Base-by-base conservation (phyloP, 331 rosid species). In the Telfairia occidentalis region DNA sequence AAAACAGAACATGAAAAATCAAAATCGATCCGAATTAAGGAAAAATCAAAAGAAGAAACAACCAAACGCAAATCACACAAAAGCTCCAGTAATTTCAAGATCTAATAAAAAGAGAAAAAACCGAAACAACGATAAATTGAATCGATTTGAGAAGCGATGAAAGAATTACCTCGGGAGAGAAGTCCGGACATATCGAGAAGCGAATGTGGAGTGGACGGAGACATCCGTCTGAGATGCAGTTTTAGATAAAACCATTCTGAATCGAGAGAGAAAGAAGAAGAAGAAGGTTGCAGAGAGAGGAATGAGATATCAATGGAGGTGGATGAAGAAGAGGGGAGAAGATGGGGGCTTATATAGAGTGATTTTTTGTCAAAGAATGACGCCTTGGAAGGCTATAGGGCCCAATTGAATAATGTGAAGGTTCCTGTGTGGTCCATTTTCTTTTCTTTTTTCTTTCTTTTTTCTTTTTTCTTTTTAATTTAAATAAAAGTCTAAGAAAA, bases 171-270 rank as follows among this genome's bases (percentile, higher is more conserved):
- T 85, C 5, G 98, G 98, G 72, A 92, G 92, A 5, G 86, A 65
- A 37, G 89, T 87, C 16, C 98, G 78, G 43, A 92, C 98, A 45
- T 92, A 92, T 45, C 97, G 92, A 1, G 98, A 90, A 4, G 93
- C 97, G 49, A 92, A 92, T 23, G 96, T 92, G 4, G 97, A 90
- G 80, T 89, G 90, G 1, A 92, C 69, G 0, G 97, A 92, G 23
- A 75, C 90, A 35, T 90, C 93, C 3, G 84, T 35, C n/a, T 89
- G 75, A 9, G 92, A 87, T 2, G 83, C 30, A 0, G 96, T 60
- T 40, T 83, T 87, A 0, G 98, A 90, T 16, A 92, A 80, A 83
- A 86, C 98, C 98, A 92, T 92, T 8, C 15, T 19, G 35, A 57
- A 70, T 70, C 13, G 9, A 43, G 74, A 5, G 34, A 40, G 34